Percentiles rank a stretch among this genome's conserved stretches.
Evolutionary conservation across 805 yeast species (phyloP).

Genomic region (Candida sonorensis): DNA sequence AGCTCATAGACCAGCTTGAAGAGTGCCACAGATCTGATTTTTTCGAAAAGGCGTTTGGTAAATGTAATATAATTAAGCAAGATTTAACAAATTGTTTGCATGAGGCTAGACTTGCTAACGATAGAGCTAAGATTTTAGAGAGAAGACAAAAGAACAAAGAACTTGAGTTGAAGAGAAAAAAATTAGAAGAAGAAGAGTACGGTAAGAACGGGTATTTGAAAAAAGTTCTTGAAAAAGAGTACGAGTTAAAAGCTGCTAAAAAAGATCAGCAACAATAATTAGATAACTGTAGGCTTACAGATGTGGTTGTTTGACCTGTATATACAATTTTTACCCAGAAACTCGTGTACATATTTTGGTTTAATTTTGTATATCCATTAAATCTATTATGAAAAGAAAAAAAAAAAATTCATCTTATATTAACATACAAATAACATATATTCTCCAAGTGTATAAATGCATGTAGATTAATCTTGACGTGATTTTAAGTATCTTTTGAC

Average conservation of each 20-base stretch:
- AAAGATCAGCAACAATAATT: neutral
- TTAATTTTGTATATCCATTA: too few relatives aligned
- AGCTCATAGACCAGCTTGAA: slow-evolving; percentile 79
- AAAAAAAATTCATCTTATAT: too few relatives aligned
- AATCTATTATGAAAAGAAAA: too few relatives aligned
- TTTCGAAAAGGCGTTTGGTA: slow-evolving; percentile 65
- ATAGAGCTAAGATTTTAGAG: slow-evolving; percentile 45
- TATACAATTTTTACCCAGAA: too few relatives aligned
- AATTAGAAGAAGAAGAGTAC: slow-evolving; percentile 67
- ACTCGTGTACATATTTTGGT: too few relatives aligned
- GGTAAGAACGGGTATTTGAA: slow-evolving; percentile 70
- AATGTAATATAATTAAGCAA: slow-evolving; percentile 78
- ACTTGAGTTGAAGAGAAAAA: slow-evolving; percentile 50
- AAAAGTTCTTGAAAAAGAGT: slow-evolving; percentile 53
- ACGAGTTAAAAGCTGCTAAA: slow-evolving; percentile 24
- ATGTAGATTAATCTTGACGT: slow-evolving; percentile 71
- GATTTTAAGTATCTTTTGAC: slow-evolving; percentile 82
- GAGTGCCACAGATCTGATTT: slow-evolving; percentile 76
- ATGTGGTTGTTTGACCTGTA: too few relatives aligned
- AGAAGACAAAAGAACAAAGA: slow-evolving; percentile 51
- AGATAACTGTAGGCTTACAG: neutral
- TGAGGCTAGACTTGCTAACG: slow-evolving; percentile 59
- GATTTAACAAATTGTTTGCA: slow-evolving; percentile 76
- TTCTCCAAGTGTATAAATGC: neutral
- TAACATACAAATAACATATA: too few relatives aligned